phyloP scores from a whole-genome alignment of 768 basidiomycete species.

The Cystobasidium onofrii region DNA sequence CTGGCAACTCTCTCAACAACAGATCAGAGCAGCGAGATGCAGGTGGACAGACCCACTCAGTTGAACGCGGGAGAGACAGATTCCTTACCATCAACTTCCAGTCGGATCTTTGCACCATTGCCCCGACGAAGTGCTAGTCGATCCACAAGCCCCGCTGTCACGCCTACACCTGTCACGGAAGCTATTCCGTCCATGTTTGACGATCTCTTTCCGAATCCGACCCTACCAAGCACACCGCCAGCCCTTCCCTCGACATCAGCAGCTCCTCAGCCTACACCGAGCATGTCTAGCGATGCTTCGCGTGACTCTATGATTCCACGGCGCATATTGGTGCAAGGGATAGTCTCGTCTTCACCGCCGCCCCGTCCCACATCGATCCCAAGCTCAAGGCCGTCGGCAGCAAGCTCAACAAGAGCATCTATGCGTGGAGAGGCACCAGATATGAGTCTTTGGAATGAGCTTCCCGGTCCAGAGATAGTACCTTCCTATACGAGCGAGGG shows the following conservation, averaged over 20 bases:
- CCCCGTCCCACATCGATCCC: background rate
- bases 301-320: background rate
- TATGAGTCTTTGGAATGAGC: conserved; percentile 13
- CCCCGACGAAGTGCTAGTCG: conserved; percentile 6
- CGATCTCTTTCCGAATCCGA: background rate
- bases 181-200: background rate
- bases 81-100: background rate
- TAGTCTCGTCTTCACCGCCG: conserved; percentile 7
- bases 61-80: background rate
- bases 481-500: background rate
- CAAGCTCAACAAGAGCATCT: background rate
- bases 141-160: background rate
- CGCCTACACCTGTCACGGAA: background rate
- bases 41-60: background rate
- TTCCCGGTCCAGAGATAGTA: conserved; percentile 3
- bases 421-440: background rate
- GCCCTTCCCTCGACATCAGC: background rate
- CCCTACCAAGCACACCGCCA: background rate
- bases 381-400: background rate
- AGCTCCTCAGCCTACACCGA: background rate
- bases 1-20: too few species aligned
- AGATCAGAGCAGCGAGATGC: background rate
- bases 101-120: background rate
- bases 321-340: conserved; percentile 23
- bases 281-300: background rate